Evolutionary conservation across 73 alveolate genomes (phyloP), one percentile per base, ranked within the genome.

Genomic region (Halteria grandinella): DNA sequence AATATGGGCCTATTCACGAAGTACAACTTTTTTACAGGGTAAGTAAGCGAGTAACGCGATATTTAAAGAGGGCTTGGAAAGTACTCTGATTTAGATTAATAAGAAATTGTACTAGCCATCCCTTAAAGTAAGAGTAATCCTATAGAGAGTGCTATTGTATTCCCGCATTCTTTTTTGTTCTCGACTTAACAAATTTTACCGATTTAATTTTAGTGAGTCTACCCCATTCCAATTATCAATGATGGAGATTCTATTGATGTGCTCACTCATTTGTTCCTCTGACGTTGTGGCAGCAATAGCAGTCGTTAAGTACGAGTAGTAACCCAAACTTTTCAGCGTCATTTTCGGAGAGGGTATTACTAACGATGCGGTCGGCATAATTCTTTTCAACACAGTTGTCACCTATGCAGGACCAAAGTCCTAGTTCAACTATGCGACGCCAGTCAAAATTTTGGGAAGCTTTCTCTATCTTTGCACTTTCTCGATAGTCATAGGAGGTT

Each of bases 291-390:
- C 97, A 18, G 98, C 98, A 11, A 55, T 96, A 34, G 75, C 98
- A 14, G 58, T 96, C 85, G 90, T 96, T 24, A 93, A 90, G 23
- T 91, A 88, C 29, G 88, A 88, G 50, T 80, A 90, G 60, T 69
- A 87, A 78, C 98, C 99, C 3, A 87, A 92, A 69, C 75, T 96
- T 40, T 91, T 91, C 90, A 87, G 96, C 60, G 76, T 96, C 23
- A 89, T 94, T 10, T 96, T 96, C 58, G 99, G 99, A 18, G 99
- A 94, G 55, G 97, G 98, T n/a, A 93, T 96, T 49, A 91, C 93
- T 6, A 94, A 94, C 60, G 98, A 94, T 89, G 98, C 98, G n/a
- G 97, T 94, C 39, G 86, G 98, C 39, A 96, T 96, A 31, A 92
- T 90, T 52, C 85, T 96, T 20, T 91, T 89, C 73, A 87, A 92